Conservation (phyloP, 202 grass and related monocot genomes). For the Brachypodium distachyon region DNA sequence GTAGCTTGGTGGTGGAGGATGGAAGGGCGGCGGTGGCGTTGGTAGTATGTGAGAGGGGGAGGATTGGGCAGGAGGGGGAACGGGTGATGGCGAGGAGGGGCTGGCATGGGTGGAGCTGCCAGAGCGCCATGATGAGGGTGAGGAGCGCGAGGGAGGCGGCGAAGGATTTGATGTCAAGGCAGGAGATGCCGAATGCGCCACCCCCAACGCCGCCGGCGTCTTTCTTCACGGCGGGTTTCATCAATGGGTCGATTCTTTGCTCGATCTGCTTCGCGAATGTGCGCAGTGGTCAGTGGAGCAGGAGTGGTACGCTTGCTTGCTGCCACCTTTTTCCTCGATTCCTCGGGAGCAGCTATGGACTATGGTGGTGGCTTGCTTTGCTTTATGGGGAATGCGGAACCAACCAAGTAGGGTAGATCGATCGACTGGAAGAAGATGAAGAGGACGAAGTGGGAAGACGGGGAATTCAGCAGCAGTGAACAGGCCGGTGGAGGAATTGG, state of each 20-base stretch:
- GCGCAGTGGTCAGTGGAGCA: background rate
- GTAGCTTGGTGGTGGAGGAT: background rate
- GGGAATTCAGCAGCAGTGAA: background rate
- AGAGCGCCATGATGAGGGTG: conserved; percentile 56
- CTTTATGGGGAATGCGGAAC: background rate
- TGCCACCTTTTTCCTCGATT: conserved; percentile 4
- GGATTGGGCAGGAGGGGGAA: conserved; percentile 22
- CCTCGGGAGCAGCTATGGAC: background rate
- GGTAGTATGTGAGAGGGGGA: background rate
- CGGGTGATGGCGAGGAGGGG: conserved; percentile 33
- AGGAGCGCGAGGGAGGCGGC: conserved; percentile 50
- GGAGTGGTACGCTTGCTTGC: background rate
- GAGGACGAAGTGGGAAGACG: background rate
- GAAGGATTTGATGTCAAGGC: conserved; percentile 78
- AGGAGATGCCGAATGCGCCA: conserved; percentile 29
- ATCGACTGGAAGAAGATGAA: background rate
- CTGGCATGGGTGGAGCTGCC: conserved; percentile 87
- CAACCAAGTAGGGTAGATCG: background rate
- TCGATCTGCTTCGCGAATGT: background rate
- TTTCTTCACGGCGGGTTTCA: conserved; percentile 52
- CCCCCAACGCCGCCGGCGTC: conserved; percentile 24
- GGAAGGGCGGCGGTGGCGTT: background rate
- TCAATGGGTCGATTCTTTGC: background rate
- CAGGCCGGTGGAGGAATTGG: background rate
- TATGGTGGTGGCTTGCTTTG: background rate